Percentiles rank a stretch among this genome's conserved stretches.
phyloP scores from a whole-genome alignment of 192 early-diverging fungal species.

The Anaeromyces robustus region DNA sequence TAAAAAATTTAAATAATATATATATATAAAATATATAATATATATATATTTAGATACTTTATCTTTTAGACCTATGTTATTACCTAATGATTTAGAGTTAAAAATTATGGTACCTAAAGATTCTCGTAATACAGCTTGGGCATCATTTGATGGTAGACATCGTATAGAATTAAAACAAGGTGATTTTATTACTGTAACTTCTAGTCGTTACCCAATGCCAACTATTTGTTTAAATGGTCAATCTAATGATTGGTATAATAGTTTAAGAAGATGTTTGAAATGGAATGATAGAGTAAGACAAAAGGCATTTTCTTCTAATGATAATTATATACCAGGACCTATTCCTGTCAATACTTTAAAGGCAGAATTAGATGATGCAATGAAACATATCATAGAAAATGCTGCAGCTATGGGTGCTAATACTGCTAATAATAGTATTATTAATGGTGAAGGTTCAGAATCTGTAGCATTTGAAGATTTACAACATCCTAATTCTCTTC shows the following conservation, averaged over 20 bases:
- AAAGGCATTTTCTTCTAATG: conserved; percentile 51
- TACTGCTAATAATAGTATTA: background rate
- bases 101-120: conserved; percentile 58
- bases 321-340: conserved; percentile 3
- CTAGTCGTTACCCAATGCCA: conserved; percentile 73
- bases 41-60: conserved; percentile 21
- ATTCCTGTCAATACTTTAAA: background rate
- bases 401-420: background rate
- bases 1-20: too few relatives aligned
- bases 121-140: conserved; percentile 77
- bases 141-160: conserved; percentile 82
- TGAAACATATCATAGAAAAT: background rate
- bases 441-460: background rate
- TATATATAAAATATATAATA: too few relatives aligned
- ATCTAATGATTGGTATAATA: conserved; percentile 81
- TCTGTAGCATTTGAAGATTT: background rate
- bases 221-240: conserved; percentile 63
- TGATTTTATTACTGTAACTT: conserved; percentile 73
- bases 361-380: background rate
- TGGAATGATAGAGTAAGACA: conserved; percentile 91
- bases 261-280: conserved; percentile 62
- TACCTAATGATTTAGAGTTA: conserved; percentile 85
- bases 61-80: conserved; percentile 89
- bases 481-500: background rate
- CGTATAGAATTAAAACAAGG: conserved; percentile 71